These are phyloP conservation scores for Ganoderma multipileum DNA, from an alignment of 1,284 basidiomycete species.

Conservation along the genomic window DNA sequence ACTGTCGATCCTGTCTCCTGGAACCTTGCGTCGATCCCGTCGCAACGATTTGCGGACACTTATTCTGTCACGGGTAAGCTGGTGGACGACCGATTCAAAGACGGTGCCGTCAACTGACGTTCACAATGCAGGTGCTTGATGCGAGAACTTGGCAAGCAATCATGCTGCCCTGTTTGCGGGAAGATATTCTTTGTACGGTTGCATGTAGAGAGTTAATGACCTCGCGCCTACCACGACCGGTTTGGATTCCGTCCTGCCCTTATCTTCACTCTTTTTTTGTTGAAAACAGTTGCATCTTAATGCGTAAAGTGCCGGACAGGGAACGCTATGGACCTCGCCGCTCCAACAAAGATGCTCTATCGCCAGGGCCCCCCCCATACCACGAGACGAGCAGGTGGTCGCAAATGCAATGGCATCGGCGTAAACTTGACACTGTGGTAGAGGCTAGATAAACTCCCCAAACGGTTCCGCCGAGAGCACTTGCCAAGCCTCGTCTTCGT, in stretches of 20 bases:
- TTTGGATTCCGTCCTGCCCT: background rate
- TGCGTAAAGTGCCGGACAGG: background rate
- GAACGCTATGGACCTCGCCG: background rate
- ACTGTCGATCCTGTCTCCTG: slow-evolving; percentile 11
- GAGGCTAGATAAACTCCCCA: background rate
- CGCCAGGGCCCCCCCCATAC: background rate
- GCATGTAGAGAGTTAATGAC: background rate
- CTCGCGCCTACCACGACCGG: background rate
- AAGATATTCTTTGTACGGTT: background rate
- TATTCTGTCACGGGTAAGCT: slow-evolving; percentile 19
- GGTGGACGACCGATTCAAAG: too few species aligned
- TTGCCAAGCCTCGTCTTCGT: background rate
- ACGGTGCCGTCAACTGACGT: background rate
- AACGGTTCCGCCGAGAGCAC: background rate
- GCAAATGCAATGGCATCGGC: background rate
- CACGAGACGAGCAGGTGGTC: background rate
- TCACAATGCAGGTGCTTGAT: background rate
- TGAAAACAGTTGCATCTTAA: background rate
- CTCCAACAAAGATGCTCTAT: too few species aligned
- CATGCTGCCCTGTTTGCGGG: background rate
- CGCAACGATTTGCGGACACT: slow-evolving; percentile 15
- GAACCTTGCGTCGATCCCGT: slow-evolving; percentile 13
- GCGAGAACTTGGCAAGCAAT: background rate
- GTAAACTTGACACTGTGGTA: background rate
- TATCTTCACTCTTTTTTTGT: background rate